Conservation (phyloP, 257 asterid species). For the Jacaranda copaia region DNA sequence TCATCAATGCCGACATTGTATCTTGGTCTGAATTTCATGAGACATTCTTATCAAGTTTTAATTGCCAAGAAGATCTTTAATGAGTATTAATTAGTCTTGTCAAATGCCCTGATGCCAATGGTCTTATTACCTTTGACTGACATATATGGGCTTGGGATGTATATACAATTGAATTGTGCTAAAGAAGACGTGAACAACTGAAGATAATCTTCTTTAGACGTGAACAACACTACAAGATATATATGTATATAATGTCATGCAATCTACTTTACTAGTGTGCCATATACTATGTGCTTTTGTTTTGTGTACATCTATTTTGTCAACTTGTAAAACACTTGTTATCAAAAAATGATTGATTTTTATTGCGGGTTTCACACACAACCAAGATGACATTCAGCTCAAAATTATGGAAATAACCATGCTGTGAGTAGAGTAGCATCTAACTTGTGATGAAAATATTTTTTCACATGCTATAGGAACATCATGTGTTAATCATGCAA, state of each 20-base stretch:
- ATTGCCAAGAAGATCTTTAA: neutral
- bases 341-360: neutral
- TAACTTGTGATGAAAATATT: neutral
- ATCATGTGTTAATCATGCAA: too few relatives aligned
- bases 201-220: neutral
- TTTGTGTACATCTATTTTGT: neutral
- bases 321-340: neutral
- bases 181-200: neutral
- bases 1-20: neutral
- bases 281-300: neutral
- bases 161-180: slow-evolving; percentile 2
- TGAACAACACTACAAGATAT: neutral
- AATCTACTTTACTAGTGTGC: neutral
- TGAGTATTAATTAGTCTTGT: neutral
- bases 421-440: neutral
- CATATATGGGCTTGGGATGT: neutral
- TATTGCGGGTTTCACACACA: neutral
- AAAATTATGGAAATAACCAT: neutral
- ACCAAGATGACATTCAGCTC: neutral
- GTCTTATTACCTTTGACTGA: neutral
- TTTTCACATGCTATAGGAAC: neutral
- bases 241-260: neutral
- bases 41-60: neutral
- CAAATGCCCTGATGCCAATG: neutral
- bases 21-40: slow-evolving; percentile 8